Percentiles rank a stretch among this genome's conserved stretches.
Evolutionary conservation across 768 basidiomycete genomes (phyloP).

Genomic region (Rhizopogon roseolus): DNA sequence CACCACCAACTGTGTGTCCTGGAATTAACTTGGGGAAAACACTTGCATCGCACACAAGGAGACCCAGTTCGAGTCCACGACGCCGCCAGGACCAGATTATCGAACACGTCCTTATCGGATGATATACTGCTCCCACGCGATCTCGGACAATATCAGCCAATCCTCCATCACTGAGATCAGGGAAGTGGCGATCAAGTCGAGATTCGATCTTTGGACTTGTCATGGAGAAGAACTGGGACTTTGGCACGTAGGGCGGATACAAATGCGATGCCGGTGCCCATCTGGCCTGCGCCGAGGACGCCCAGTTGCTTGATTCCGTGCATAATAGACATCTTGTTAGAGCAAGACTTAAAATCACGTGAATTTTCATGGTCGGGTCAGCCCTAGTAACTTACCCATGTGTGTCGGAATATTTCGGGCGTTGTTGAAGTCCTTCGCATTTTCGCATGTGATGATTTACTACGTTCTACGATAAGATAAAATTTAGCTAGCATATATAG

Average conservation of each 20-base stretch:
- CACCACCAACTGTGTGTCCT: slow-evolving; percentile 30
- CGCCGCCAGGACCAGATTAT: slow-evolving; percentile 19
- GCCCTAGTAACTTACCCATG: no score
- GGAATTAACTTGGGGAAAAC: slow-evolving; percentile 32
- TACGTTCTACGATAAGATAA: no score
- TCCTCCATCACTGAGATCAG: slow-evolving; percentile 25
- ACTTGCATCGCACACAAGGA: slow-evolving; percentile 37
- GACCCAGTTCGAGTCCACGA: slow-evolving; percentile 31
- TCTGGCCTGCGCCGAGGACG: slow-evolving; percentile 80
- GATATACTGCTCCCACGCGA: slow-evolving; percentile 38
- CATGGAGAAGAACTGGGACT: slow-evolving; percentile 82
- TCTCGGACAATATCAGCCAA: slow-evolving; percentile 29
- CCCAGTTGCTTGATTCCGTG: slow-evolving; percentile 76
- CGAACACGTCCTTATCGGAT: slow-evolving; percentile 28
- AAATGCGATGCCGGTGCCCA: slow-evolving; percentile 90
- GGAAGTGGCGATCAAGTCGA: slow-evolving; percentile 39
- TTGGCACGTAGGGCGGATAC: slow-evolving; percentile 83
- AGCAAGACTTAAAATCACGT: slow-evolving; percentile 2
- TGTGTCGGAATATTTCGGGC: no score
- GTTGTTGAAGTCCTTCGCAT: no score
- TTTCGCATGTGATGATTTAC: no score
- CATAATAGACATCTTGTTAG: slow-evolving; percentile 44
- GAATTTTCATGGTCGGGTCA: neutral
- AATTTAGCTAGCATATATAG: no score
- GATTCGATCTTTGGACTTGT: slow-evolving; percentile 72